Evolutionary conservation across 345 rosid species (phyloP), one percentile per base, ranked within the genome.

Genomic region (Balakata baccata): DNA sequence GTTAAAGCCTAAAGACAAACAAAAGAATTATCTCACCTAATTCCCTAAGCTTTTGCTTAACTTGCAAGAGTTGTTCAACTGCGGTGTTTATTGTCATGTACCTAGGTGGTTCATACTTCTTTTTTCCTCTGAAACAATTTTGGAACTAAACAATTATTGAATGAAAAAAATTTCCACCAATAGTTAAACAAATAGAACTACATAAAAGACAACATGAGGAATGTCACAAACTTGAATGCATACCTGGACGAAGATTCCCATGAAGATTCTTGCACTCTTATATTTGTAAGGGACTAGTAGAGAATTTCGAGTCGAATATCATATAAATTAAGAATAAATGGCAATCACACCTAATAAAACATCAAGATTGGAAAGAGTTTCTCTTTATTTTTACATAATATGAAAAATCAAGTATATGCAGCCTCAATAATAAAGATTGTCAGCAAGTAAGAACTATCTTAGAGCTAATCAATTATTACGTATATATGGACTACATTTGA

Each of bases 231-330:
- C 59, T 65, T 45, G 51, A 54, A 70, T 5, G 69, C 75, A 51
- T 11, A 87, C 96, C 97, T 92, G 85, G 90, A 86, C 75, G 93
- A 84, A 65, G 99, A 91, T 73, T 96, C 98, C 80, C 88, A 84
- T 34, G 98, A 77, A 0, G 97, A 98, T 82, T 93, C 98, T 82
- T 92, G 93, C 75, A 93, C 98, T 54, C 89, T 84, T 67, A 95
- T 95, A 85, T 95, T 96, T 91, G 84, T 25, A 80, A 16, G 56
- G 56, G 63, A 22, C 66, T 50, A 58, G 59, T 41, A 38, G 50
- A 63, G 38, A 34, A 16, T 47, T 58, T 57, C 6, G 5, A 18
- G 11, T 29, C 12, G 10, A 12, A 39, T 18, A 46, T 17, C 12
- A 64, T 11, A 60, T 3, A 65, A 23, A 23, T 11, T 5, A 64